Evolutionary conservation across 768 basidiomycete species (phyloP).

Genomic region (Psilocybe cyanescens): DNA sequence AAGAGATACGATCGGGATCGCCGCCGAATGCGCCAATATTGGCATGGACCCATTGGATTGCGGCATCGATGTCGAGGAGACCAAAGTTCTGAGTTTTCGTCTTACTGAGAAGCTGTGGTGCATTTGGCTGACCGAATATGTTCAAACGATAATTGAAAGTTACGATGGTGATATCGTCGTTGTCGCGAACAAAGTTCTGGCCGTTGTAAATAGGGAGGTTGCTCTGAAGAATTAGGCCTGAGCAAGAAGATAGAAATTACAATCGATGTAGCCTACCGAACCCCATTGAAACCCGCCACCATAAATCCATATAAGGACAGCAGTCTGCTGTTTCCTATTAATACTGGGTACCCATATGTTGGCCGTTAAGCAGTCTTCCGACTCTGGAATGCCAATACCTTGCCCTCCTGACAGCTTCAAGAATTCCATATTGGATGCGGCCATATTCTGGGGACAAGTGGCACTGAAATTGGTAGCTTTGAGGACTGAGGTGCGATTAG

Average conservation of each 20-base stretch:
- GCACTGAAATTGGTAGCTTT: slow-evolving; percentile 29
- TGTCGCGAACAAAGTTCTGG: slow-evolving; percentile 31
- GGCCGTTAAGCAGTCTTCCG: slow-evolving; percentile 37
- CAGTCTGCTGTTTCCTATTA: slow-evolving; percentile 31
- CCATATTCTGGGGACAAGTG: slow-evolving; percentile 29
- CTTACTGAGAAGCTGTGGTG: slow-evolving; percentile 33
- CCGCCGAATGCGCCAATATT: slow-evolving; percentile 49
- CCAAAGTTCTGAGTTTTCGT: slow-evolving; percentile 37
- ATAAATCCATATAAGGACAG: slow-evolving; percentile 39
- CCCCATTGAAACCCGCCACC: slow-evolving; percentile 37
- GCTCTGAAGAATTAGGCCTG: slow-evolving; percentile 22
- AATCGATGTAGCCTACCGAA: slow-evolving; percentile 21
- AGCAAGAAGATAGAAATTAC: neutral
- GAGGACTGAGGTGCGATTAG: slow-evolving; percentile 16
- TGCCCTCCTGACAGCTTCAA: slow-evolving; percentile 23
- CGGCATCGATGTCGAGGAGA: slow-evolving; percentile 39
- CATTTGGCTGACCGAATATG: slow-evolving; percentile 42
- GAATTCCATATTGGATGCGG: slow-evolving; percentile 15
- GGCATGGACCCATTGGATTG: slow-evolving; percentile 49
- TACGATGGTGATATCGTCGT: slow-evolving; percentile 38
- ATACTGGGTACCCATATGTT: slow-evolving; percentile 40
- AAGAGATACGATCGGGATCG: slow-evolving; percentile 37
- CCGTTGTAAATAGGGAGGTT: slow-evolving; percentile 31
- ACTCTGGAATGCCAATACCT: slow-evolving; percentile 28
- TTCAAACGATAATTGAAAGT: slow-evolving; percentile 42